These are phyloP conservation scores for Lathyrus aphaca DNA, from an alignment of 306 rosid genomes.

Conservation along the genomic window DNA sequence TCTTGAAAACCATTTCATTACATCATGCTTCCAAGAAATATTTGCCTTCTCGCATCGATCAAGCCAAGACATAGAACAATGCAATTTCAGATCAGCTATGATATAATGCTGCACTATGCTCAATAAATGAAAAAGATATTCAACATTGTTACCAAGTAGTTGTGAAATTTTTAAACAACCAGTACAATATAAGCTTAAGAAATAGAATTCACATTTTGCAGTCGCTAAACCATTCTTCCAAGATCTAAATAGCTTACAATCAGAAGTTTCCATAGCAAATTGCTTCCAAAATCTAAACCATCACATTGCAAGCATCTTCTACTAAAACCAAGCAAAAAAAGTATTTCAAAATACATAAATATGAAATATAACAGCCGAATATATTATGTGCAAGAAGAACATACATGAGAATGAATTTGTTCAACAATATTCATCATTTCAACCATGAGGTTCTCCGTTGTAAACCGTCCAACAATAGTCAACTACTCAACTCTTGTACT, in stretches of 20 bases:
- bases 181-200: neutral
- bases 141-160: neutral
- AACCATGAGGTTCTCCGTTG: slow-evolving; percentile 71
- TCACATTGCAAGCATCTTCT: slow-evolving; percentile 65
- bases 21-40: slow-evolving; percentile 86
- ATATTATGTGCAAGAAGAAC: slow-evolving; percentile 35
- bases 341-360: neutral
- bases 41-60: slow-evolving; percentile 63
- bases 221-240: slow-evolving; percentile 77
- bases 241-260: slow-evolving; percentile 68
- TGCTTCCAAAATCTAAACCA: slow-evolving; percentile 73
- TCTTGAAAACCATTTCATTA: slow-evolving; percentile 73
- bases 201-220: slow-evolving; percentile 64
- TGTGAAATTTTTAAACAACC: slow-evolving; percentile 21
- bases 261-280: slow-evolving; percentile 75
- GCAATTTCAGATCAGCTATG: slow-evolving; percentile 60
- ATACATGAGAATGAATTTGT: slow-evolving; percentile 77
- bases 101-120: slow-evolving; percentile 60
- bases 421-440: slow-evolving; percentile 74
- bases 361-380: slow-evolving; percentile 27
- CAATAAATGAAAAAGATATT: slow-evolving; percentile 42
- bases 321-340: slow-evolving; percentile 54
- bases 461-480: slow-evolving; percentile 65
- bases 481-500: slow-evolving; percentile 86
- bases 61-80: slow-evolving; percentile 62